Percentiles rank a stretch among this genome's conserved stretches.
These are phyloP conservation scores for Trichothecium sympodiale DNA, from an alignment of 2,329 filamentous ascomycete genomes.

Conservation along the genomic window DNA sequence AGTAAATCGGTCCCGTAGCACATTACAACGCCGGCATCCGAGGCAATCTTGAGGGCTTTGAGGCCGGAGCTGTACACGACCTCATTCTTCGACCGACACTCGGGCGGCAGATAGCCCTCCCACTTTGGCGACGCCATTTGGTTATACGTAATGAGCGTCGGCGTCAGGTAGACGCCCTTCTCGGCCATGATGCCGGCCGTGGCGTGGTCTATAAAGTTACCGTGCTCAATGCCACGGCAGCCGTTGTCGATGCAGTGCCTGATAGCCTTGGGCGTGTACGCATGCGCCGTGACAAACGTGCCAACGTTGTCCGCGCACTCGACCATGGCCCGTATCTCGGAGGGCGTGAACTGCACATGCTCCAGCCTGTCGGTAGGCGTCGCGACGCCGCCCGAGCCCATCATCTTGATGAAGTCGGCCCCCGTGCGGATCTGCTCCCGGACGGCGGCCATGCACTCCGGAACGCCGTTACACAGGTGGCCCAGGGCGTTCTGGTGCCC, in stretches of 20 bases:
- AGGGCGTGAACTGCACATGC: slow-evolving; percentile 43
- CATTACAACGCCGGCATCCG: slow-evolving; percentile 40
- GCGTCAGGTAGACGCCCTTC: slow-evolving; percentile 37
- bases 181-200: slow-evolving; percentile 39
- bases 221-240: slow-evolving; percentile 39
- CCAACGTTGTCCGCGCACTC: slow-evolving; percentile 34
- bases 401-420: slow-evolving; percentile 52
- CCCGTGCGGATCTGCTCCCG: slow-evolving; percentile 44
- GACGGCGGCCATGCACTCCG: slow-evolving; percentile 38
- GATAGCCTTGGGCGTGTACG: slow-evolving; percentile 44
- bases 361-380: slow-evolving; percentile 42
- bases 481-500: slow-evolving; percentile 21
- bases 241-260: slow-evolving; percentile 43
- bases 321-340: slow-evolving; percentile 43
- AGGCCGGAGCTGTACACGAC: slow-evolving; percentile 36
- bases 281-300: slow-evolving; percentile 46
- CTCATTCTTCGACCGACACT: slow-evolving; percentile 36
- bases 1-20: slow-evolving; percentile 38
- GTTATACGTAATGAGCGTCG: slow-evolving; percentile 41
- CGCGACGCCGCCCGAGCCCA: slow-evolving; percentile 45
- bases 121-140: slow-evolving; percentile 33
- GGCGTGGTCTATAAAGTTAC: slow-evolving; percentile 28
- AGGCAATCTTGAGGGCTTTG: slow-evolving; percentile 32
- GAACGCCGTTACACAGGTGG: slow-evolving; percentile 44
- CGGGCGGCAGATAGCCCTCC: slow-evolving; percentile 28